These are phyloP conservation scores for Backusella westeae DNA, from an alignment of 192 early-diverging fungal species.

Conservation along the genomic window DNA sequence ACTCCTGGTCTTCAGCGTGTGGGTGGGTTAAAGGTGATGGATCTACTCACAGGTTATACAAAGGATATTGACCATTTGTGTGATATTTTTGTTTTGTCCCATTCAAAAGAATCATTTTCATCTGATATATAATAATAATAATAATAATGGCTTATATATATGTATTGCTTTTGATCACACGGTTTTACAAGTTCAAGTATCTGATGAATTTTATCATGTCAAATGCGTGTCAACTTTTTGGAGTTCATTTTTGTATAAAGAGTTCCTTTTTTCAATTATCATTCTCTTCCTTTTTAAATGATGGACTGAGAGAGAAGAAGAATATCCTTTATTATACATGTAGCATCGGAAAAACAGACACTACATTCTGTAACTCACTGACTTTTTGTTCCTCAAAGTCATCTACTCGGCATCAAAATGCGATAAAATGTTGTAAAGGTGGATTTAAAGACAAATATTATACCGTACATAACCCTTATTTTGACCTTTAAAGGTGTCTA, in stretches of 20 bases:
- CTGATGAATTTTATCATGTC: not conserved
- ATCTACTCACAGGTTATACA: constrained; percentile 69
- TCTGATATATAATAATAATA: not conserved
- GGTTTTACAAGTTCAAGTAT: not conserved
- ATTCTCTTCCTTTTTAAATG: not conserved
- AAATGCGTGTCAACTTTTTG: not conserved
- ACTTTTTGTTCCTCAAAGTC: no score
- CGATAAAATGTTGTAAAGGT: no score
- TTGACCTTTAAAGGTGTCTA: no score
- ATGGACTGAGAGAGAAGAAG: no score
- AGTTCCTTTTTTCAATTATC: not conserved
- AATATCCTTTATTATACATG: no score
- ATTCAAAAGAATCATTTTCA: constrained; percentile 5
- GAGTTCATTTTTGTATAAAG: not conserved
- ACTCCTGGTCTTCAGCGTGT: constrained; percentile 83
- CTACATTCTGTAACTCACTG: no score
- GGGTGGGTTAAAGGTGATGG: constrained; percentile 72
- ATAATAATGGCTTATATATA: not conserved
- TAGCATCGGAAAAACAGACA: no score
- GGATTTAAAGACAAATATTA: no score
- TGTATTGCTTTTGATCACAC: not conserved
- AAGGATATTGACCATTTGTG: constrained; percentile 79
- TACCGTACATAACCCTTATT: no score
- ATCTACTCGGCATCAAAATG: no score
- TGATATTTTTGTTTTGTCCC: constrained; percentile 59